These are phyloP conservation scores for Talaromyces trachyspermus DNA, from an alignment of 495 filamentous ascomycete genomes.

Conservation along the genomic window DNA sequence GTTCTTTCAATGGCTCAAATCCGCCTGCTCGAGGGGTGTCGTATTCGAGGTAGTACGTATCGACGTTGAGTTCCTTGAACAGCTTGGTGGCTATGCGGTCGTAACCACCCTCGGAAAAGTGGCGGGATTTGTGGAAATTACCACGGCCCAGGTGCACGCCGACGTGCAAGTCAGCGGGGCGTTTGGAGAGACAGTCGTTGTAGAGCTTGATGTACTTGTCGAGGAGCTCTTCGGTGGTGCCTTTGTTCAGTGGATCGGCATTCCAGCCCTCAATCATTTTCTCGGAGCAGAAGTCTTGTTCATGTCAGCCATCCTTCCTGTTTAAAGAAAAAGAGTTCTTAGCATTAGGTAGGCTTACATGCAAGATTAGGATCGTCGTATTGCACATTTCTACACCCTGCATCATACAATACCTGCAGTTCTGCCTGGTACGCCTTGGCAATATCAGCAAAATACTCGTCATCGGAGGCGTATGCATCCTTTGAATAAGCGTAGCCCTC, in stretches of 20 bases:
- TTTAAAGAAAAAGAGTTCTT: background rate
- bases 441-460: slow-evolving; percentile 68
- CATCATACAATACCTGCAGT: slow-evolving; percentile 59
- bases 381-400: slow-evolving; percentile 63
- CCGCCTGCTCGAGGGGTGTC: slow-evolving; percentile 68
- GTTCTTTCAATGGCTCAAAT: slow-evolving; percentile 67
- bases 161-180: slow-evolving; percentile 62
- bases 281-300: slow-evolving; percentile 65
- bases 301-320: slow-evolving; percentile 3
- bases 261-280: slow-evolving; percentile 66
- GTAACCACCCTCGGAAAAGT: slow-evolving; percentile 76
- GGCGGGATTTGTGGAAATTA: slow-evolving; percentile 70
- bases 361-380: slow-evolving; percentile 72
- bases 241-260: slow-evolving; percentile 45
- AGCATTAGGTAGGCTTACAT: slow-evolving; percentile 40
- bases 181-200: slow-evolving; percentile 60
- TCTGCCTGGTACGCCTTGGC: slow-evolving; percentile 64
- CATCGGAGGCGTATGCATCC: slow-evolving; percentile 56
- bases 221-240: slow-evolving; percentile 56
- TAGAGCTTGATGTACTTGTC: slow-evolving; percentile 70
- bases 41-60: slow-evolving; percentile 81
- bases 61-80: slow-evolving; percentile 66
- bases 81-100: slow-evolving; percentile 73
- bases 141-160: slow-evolving; percentile 76
- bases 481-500: slow-evolving; percentile 61